Evolutionary conservation across 257 asterid genomes (phyloP).

Genomic region (Apocynum venetum): DNA sequence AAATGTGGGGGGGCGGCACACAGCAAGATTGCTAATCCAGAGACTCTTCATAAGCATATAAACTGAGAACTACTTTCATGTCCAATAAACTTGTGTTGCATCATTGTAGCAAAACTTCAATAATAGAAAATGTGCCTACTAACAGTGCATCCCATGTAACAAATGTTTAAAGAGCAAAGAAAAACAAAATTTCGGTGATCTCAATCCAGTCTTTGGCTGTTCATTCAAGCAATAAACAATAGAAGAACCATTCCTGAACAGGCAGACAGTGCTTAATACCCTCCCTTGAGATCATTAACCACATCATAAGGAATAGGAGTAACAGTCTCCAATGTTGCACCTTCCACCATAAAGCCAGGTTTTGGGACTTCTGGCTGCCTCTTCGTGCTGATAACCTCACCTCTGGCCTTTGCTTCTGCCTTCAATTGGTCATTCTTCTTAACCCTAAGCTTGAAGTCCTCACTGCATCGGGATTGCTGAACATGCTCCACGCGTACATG

Average conservation of each 20-base stretch:
- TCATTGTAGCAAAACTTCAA: not conserved
- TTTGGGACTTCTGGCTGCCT: conserved; percentile 82
- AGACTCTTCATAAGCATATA: no score
- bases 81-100: no score
- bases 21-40: no score
- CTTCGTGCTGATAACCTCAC: conserved; percentile 68
- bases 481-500: conserved; percentile 80
- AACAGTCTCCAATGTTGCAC: conserved; percentile 71
- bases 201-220: not conserved
- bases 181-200: not conserved
- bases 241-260: not conserved
- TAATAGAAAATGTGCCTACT: not conserved
- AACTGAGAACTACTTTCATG: no score
- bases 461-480: conserved; percentile 65
- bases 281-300: conserved; percentile 92
- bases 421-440: conserved; percentile 64
- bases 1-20: no score
- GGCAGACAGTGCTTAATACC: conserved; percentile 32
- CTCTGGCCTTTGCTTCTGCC: conserved; percentile 67
- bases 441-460: conserved; percentile 48
- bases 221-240: not conserved
- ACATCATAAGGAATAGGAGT: conserved; percentile 93
- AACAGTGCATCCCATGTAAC: not conserved
- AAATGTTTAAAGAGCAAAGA: not conserved
- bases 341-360: conserved; percentile 80